Percentiles rank a stretch among this genome's conserved stretches.
These are phyloP conservation scores for Rhododendron ovatum DNA, from an alignment of 148 eudicot genomes.

Conservation along the genomic window DNA sequence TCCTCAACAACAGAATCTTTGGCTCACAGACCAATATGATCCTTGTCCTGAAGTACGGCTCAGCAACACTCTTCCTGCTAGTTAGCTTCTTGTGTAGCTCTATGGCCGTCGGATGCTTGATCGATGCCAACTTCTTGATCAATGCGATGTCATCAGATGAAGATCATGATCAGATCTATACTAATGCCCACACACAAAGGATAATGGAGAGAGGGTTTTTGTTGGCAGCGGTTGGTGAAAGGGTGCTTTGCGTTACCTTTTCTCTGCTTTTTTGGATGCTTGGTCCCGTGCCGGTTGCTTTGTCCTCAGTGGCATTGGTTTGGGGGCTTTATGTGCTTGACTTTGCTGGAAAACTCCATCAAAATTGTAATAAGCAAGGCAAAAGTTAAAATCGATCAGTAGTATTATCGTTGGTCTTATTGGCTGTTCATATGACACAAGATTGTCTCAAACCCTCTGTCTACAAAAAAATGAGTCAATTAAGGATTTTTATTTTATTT, in stretches of 20 bases:
- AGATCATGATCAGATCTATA: conserved; percentile 27
- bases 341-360: conserved; percentile 25
- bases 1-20: conserved; percentile 35
- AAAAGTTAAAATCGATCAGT: background rate
- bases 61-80: conserved; percentile 44
- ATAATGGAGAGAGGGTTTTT: conserved; percentile 63
- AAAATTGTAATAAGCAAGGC: background rate
- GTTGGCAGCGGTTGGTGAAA: conserved; percentile 51
- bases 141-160: conserved; percentile 27
- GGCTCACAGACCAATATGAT: conserved; percentile 50
- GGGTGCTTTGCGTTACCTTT: conserved; percentile 57
- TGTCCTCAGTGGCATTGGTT: conserved; percentile 49
- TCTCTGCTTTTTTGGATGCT: conserved; percentile 68
- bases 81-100: conserved; percentile 81
- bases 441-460: background rate
- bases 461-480: background rate
- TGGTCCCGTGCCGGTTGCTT: conserved; percentile 50
- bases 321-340: conserved; percentile 63
- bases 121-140: conserved; percentile 76
- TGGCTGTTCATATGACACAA: background rate
- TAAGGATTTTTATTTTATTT: background rate
- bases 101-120: conserved; percentile 45
- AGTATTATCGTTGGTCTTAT: background rate
- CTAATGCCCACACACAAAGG: conserved; percentile 26
- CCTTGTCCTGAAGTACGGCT: conserved; percentile 56